Conservation (phyloP, 345 rosid species). For the Citrus sp. region DNA sequence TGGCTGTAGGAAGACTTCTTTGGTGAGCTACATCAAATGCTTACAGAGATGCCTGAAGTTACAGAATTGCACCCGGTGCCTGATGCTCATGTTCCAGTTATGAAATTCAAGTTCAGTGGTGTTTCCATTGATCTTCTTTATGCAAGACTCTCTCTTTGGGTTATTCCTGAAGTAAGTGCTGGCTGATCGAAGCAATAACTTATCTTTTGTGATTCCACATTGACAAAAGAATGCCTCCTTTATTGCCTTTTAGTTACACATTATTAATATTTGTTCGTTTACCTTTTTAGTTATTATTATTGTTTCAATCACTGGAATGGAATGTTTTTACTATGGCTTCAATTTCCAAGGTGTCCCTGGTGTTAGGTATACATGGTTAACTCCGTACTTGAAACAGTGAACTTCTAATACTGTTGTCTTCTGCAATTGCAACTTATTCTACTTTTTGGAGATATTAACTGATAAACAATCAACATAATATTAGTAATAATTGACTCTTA, state of each 20-base stretch:
- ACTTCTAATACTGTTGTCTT: background rate
- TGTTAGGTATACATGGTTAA: background rate
- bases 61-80: conserved; percentile 96
- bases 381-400: background rate
- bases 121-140: conserved; percentile 95
- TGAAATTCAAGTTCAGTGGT: conserved; percentile 84
- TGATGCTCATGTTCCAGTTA: conserved; percentile 96
- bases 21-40: conserved; percentile 78
- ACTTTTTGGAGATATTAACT: background rate
- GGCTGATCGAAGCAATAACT: conserved; percentile 11
- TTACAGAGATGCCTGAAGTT: conserved; percentile 90
- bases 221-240: background rate
- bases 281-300: background rate
- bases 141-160: conserved; percentile 88
- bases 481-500: background rate
- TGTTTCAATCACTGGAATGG: background rate
- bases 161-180: conserved; percentile 86
- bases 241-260: background rate
- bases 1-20: conserved; percentile 84
- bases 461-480: background rate
- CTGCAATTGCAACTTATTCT: background rate
- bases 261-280: background rate
- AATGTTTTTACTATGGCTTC: background rate
- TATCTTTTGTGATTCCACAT: background rate
- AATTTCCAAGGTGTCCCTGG: background rate